A percentile compares a stretch with the other conserved stretches of the same genome.
Conservation (phyloP, 2,329 filamentous ascomycete genomes). For the Sporothrix euskadiensis region DNA sequence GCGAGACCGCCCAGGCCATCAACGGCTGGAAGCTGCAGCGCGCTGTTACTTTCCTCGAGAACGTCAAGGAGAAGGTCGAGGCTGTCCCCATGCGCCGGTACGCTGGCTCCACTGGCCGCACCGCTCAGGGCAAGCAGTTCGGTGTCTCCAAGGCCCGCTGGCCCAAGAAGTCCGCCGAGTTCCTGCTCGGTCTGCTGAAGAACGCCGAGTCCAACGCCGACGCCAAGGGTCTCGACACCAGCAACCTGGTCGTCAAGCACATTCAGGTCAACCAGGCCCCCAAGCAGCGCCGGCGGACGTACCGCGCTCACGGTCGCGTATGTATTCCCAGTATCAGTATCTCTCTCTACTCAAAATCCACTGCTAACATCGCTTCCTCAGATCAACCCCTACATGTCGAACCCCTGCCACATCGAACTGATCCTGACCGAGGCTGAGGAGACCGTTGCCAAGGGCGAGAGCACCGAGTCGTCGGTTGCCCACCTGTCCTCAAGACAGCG, state of each 20-base stretch:
- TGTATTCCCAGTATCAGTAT: constrained; percentile 47
- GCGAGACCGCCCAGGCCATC: constrained; percentile 98
- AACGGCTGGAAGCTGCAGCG: constrained; percentile 98
- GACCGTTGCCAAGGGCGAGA: constrained; percentile 85
- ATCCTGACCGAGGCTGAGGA: constrained; percentile 98
- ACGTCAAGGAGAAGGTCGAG: constrained; percentile 96
- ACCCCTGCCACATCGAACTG: constrained; percentile 99
- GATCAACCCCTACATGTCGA: constrained; percentile 99
- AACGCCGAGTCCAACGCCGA: constrained; percentile 97
- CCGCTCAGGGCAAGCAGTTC: constrained; percentile 98
- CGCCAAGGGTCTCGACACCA: constrained; percentile 94
- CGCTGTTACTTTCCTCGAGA: constrained; percentile 95
- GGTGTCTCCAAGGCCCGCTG: constrained; percentile 98
- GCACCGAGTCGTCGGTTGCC: constrained; percentile 63
- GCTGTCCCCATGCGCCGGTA: constrained; percentile 98
- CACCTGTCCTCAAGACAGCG: constrained; percentile 92
- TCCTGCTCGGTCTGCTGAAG: constrained; percentile 94
- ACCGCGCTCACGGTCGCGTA: constrained; percentile 99
- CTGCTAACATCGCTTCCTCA: constrained; percentile 42
- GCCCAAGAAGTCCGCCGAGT: constrained; percentile 99
- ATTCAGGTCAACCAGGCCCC: constrained; percentile 99
- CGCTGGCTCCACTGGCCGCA: constrained; percentile 91
- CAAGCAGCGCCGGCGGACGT: constrained; percentile 98
- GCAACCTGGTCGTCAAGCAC: constrained; percentile 98
- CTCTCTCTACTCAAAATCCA: background rate